Percentiles rank a stretch among this genome's conserved stretches.
phyloP scores from a whole-genome alignment of 495 filamentous ascomycete genomes.

The Eremomyces bilateralis region DNA sequence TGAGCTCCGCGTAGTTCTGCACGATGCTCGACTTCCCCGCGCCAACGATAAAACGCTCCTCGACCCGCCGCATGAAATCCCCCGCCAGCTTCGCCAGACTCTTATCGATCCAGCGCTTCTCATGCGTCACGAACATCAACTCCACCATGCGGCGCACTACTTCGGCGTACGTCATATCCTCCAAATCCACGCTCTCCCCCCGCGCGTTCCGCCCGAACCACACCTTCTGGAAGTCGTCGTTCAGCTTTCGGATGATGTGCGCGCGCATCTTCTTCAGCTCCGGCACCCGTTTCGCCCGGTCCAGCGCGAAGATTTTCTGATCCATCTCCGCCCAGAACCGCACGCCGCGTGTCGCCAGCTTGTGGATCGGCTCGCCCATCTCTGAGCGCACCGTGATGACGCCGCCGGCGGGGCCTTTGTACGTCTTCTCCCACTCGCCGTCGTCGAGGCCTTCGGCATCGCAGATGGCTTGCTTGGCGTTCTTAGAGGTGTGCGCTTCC shows the following conservation, averaged over 20 bases:
- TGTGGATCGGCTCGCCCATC: conserved; percentile 99
- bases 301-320: conserved; percentile 85
- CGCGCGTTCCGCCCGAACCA: conserved; percentile 88
- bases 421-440: conserved; percentile 86
- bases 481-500: conserved; percentile 81
- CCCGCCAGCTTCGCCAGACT: conserved; percentile 63
- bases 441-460: conserved; percentile 80
- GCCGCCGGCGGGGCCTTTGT: conserved; percentile 76
- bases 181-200: conserved; percentile 72
- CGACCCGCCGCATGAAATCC: conserved; percentile 87
- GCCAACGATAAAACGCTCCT: conserved; percentile 65
- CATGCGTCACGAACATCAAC: conserved; percentile 86
- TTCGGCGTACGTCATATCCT: conserved; percentile 95
- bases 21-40: conserved; percentile 51
- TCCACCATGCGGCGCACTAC: conserved; percentile 88
- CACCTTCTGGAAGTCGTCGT: conserved; percentile 95
- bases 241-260: conserved; percentile 93
- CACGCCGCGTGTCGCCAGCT: conserved; percentile 86
- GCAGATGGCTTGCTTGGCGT: conserved; percentile 86
- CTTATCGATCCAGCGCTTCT: conserved; percentile 81
- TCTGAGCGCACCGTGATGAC: conserved; percentile 94
- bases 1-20: conserved; percentile 73
- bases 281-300: conserved; percentile 79
- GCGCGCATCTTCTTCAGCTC: conserved; percentile 83
- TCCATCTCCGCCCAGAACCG: conserved; percentile 97